Evolutionary conservation across 495 filamentous ascomycete genomes (phyloP), one percentile per base, ranked within the genome.

Genomic region (Xylaria longipes): DNA sequence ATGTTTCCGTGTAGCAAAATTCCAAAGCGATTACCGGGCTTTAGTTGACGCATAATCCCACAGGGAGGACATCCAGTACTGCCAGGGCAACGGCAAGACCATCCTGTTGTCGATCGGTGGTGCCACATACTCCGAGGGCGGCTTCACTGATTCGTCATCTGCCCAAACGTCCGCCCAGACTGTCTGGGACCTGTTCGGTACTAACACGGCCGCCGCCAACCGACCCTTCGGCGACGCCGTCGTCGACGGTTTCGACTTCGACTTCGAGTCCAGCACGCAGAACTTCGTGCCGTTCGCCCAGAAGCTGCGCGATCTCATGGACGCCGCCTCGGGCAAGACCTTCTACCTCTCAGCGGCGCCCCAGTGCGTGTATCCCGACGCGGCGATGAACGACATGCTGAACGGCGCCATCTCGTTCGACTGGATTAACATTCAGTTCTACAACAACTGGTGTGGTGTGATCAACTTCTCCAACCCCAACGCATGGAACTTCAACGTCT

Each of bases 211-310:
- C 33, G 71, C 78, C 37, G 79, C 73, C 6, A 82, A 84, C 58
- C 87, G 91, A 45, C 92, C 92, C 5, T 92, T 94, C 71, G 90
- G 89, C 25, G 75, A 86, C 20, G 86, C 89, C 31, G 81, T 86
- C 37, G 76, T 94, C 52, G 91, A 94, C 74, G 92, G 92, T 4
- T 93, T 93, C 75, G 92, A 94, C 74, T 87, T 92, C 68, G 90
- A 92, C 77, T 87, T 91, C 48, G 90, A 92, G 74, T 79, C 72
- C 74, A 82, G 61, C 56, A 77, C 72, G 71, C 69, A 70, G 72
- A 82, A 88, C 81, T 88, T 87, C 81, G 85, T 79, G 1, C 80
- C 83, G 2, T 90, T 92, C 72, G 88, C 88, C 22, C 76, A 83
- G 57, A 80, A 84, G 58, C 83, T 93, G 6, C 87, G 89, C 27